These are phyloP conservation scores for Bauhinia variegata DNA, from an alignment of 306 rosid species.

Conservation along the genomic window DNA sequence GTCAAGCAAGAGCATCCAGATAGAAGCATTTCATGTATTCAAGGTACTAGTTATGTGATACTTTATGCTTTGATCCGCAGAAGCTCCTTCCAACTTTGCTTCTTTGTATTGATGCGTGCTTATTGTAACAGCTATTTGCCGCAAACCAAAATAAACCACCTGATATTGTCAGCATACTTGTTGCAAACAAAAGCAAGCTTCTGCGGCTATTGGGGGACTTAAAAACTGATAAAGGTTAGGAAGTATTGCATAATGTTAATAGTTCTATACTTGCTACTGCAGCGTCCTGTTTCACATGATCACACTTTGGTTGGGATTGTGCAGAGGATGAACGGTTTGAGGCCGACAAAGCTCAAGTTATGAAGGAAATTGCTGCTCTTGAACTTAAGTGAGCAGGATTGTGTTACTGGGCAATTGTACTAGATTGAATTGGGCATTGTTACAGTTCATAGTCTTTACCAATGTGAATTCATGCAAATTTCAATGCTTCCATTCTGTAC, in stretches of 20 bases:
- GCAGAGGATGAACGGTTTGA: conserved; percentile 96
- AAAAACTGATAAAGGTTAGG: conserved; percentile 82
- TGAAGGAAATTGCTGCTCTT: conserved; percentile 85
- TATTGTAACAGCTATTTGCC: conserved; percentile 74
- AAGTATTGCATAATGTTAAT: conserved; percentile 1
- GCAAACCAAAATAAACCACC: conserved; percentile 94
- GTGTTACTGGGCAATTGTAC: conserved; percentile 27
- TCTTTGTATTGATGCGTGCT: conserved; percentile 36
- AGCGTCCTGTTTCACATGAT: conserved; percentile 19
- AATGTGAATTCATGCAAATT: conserved; percentile 24
- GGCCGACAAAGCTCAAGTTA: conserved; percentile 95
- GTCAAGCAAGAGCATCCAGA: conserved; percentile 95
- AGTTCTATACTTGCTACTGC: conserved; percentile 16
- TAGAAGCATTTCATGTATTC: conserved; percentile 96
- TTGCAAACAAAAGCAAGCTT: conserved; percentile 88
- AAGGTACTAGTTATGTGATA: conserved; percentile 58
- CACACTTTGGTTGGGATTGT: conserved; percentile 27
- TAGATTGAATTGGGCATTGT: conserved; percentile 42
- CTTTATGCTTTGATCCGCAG: conserved; percentile 4
- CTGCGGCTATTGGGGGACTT: conserved; percentile 88
- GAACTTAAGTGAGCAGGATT: conserved; percentile 51
- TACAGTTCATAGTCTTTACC: conserved; percentile 42
- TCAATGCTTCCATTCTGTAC: conserved; percentile 44
- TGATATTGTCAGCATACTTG: conserved; percentile 76
- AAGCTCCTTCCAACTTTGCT: conserved; percentile 2